Evolutionary conservation across 1,139 yeast genomes (phyloP).

Genomic region (Sugiyamaella sp.): DNA sequence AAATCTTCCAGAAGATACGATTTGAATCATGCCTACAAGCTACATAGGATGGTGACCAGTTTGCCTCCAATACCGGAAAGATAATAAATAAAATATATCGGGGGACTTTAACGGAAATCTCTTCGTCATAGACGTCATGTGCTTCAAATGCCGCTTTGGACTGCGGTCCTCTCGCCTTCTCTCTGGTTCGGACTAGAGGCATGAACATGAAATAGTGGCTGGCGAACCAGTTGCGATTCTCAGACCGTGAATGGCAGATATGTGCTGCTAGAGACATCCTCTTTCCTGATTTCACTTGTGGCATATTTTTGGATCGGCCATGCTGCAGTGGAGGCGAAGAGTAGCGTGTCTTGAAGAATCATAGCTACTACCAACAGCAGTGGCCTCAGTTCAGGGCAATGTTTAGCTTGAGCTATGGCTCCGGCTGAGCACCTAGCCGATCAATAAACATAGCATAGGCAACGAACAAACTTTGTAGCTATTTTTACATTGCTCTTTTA

Average conservation of each 20-base stretch:
- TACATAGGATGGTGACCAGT: background rate
- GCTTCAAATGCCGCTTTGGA: background rate
- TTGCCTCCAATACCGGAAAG: background rate
- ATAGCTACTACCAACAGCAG: background rate
- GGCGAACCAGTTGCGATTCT: background rate
- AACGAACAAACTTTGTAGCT: background rate
- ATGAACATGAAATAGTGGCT: background rate
- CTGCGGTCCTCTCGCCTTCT: background rate
- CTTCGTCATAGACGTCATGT: background rate
- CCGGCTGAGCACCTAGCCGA: conserved; percentile 5
- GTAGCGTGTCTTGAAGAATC: background rate
- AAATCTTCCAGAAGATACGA: background rate
- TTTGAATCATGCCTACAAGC: background rate
- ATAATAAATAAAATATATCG: background rate
- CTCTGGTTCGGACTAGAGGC: background rate
- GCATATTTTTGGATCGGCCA: background rate
- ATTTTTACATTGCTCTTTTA: background rate
- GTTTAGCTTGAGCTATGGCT: conserved; percentile 7
- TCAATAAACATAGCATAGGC: background rate
- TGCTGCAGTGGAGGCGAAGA: background rate
- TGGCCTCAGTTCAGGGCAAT: background rate
- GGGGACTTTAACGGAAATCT: background rate
- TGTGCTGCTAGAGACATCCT: background rate
- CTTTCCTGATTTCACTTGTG: background rate
- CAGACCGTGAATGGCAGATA: background rate